Percentiles rank a stretch among this genome's conserved stretches.
phyloP scores from a whole-genome alignment of 768 basidiomycete genomes.

The Amanita polypyramis region DNA sequence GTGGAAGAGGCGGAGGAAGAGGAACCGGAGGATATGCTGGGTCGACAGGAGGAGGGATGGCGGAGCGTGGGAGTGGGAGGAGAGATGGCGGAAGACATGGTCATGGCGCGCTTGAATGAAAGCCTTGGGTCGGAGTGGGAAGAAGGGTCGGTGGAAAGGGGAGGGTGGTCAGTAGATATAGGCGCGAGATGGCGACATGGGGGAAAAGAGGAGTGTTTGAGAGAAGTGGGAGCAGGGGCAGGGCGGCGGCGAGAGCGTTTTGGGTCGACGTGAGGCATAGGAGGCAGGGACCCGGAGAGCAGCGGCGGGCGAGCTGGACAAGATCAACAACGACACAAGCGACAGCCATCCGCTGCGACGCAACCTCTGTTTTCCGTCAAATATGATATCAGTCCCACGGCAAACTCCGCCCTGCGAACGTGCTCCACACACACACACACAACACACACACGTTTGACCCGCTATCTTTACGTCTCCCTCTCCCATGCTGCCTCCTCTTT shows the following conservation, averaged over 20 bases:
- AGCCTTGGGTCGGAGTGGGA: conserved; percentile 20
- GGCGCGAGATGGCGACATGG: conserved; percentile 4
- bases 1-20: conserved; percentile 24
- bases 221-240: too few relatives aligned
- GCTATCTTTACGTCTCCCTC: not conserved
- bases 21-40: conserved; percentile 22
- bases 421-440: conserved; percentile 12
- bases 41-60: conserved; percentile 23
- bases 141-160: conserved; percentile 31
- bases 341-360: not conserved
- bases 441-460: conserved; percentile 7
- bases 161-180: conserved; percentile 11
- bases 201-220: conserved; percentile 4
- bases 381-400: conserved; percentile 18
- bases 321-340: not conserved
- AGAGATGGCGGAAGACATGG: conserved; percentile 22
- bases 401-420: conserved; percentile 20
- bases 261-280: too few relatives aligned
- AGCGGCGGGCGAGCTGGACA: not conserved
- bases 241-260: too few relatives aligned
- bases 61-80: conserved; percentile 20
- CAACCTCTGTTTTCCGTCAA: conserved; percentile 7
- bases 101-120: conserved; percentile 26
- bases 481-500: not conserved
- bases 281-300: not conserved